These are phyloP conservation scores for Thielaviopsis euricoi DNA, from an alignment of 2,329 filamentous ascomycete species.

Conservation along the genomic window DNA sequence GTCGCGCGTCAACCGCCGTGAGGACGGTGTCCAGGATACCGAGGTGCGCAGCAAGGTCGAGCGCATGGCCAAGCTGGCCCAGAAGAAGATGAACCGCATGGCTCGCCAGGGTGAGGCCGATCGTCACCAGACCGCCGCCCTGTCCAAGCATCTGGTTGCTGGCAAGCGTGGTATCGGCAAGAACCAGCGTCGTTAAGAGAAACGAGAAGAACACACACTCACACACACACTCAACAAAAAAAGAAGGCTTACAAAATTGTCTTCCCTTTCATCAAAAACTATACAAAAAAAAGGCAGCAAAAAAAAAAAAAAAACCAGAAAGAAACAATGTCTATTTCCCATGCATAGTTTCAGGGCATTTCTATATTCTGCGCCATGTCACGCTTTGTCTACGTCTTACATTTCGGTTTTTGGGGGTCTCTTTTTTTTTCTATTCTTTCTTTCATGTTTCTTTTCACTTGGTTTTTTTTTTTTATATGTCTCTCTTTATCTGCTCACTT, in stretches of 20 bases:
- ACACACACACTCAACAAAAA: too few species aligned
- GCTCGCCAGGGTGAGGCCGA: slow-evolving; percentile 93
- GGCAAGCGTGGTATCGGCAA: slow-evolving; percentile 93
- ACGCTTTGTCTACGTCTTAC: too few species aligned
- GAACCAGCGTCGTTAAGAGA: slow-evolving; percentile 49
- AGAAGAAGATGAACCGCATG: slow-evolving; percentile 98
- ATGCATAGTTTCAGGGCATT: slow-evolving; percentile 14
- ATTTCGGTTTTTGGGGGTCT: too few species aligned
- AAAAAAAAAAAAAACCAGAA: slow-evolving; percentile 11
- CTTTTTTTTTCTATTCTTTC: not conserved
- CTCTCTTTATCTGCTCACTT: not conserved
- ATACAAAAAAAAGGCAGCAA: not conserved
- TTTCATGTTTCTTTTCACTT: not conserved
- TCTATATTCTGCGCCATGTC: too few species aligned
- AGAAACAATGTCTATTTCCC: slow-evolving; percentile 19
- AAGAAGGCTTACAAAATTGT: not conserved
- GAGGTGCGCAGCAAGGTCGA: slow-evolving; percentile 61
- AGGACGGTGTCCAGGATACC: slow-evolving; percentile 60
- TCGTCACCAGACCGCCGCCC: slow-evolving; percentile 64
- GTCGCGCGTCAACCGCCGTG: slow-evolving; percentile 42
- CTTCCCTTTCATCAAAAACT: not conserved
- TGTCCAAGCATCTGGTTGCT: slow-evolving; percentile 82
- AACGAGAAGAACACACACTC: not conserved
- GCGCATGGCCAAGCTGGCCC: slow-evolving; percentile 69
- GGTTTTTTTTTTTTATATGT: not conserved